phyloP scores from a whole-genome alignment of 2,329 filamentous ascomycete species.

The Hortaea sp. region DNA sequence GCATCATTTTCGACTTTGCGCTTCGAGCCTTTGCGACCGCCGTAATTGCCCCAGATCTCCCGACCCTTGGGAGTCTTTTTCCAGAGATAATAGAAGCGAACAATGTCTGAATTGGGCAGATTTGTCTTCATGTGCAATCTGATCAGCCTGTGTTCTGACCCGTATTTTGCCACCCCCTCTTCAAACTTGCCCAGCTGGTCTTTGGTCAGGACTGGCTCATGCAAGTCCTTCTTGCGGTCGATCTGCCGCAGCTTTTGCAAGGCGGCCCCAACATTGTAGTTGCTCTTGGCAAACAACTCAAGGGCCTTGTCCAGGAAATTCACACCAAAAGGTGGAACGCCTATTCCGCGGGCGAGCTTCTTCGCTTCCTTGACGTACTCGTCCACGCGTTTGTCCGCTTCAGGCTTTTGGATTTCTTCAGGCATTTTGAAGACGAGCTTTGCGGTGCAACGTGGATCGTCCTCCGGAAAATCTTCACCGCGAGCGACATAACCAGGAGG shows the following conservation, averaged over 20 bases:
- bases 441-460: slow-evolving; percentile 66
- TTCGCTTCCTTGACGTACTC: slow-evolving; percentile 66
- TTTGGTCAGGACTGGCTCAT: slow-evolving; percentile 70
- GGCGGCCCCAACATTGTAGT: slow-evolving; percentile 62
- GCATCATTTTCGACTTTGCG: slow-evolving; percentile 54
- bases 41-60: slow-evolving; percentile 82
- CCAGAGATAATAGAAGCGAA: slow-evolving; percentile 95
- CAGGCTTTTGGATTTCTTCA: slow-evolving; percentile 11
- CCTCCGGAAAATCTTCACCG: slow-evolving; percentile 65
- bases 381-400: slow-evolving; percentile 45
- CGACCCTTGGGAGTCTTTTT: slow-evolving; percentile 83
- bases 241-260: slow-evolving; percentile 58
- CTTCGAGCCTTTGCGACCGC: slow-evolving; percentile 82
- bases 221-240: slow-evolving; percentile 61
- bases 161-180: slow-evolving; percentile 79
- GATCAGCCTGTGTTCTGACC: slow-evolving; percentile 77
- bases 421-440: slow-evolving; percentile 67
- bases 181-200: slow-evolving; percentile 84
- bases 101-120: slow-evolving; percentile 67
- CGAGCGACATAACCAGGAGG: slow-evolving; percentile 75
- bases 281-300: slow-evolving; percentile 59
- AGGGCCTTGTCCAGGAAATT: slow-evolving; percentile 82
- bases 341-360: slow-evolving; percentile 53
- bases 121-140: slow-evolving; percentile 71
- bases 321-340: slow-evolving; percentile 65